Evolutionary conservation across 208 protist genomes (phyloP).

Genomic region (Phytomonas francai): DNA sequence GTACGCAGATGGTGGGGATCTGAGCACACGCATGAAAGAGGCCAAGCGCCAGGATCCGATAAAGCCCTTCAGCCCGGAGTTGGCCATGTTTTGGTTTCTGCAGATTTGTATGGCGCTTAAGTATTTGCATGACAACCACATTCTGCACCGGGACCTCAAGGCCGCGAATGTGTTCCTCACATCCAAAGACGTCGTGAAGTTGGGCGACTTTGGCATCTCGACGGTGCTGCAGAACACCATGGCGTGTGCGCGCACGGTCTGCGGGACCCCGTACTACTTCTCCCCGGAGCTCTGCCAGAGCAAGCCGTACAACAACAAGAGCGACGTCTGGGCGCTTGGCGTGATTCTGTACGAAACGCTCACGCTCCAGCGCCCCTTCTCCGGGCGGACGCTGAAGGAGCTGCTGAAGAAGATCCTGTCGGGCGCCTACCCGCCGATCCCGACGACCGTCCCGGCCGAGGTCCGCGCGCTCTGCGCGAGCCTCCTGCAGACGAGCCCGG

Average conservation of each 20-base stretch:
- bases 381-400: conserved; percentile 82
- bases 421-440: conserved; percentile 84
- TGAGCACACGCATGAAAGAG: conserved; percentile 87
- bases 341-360: conserved; percentile 89
- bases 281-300: conserved; percentile 93
- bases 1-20: conserved; percentile 86
- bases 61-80: conserved; percentile 73
- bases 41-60: conserved; percentile 63
- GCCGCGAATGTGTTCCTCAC: conserved; percentile 89
- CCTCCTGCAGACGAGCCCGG: conserved; percentile 76
- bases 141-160: conserved; percentile 89
- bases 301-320: conserved; percentile 92
- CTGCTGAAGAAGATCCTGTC: conserved; percentile 87
- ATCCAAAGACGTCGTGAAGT: conserved; percentile 80
- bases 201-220: conserved; percentile 91
- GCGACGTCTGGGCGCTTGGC: conserved; percentile 90
- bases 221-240: conserved; percentile 90
- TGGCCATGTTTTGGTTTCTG: conserved; percentile 89
- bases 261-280: conserved; percentile 96
- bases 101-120: conserved; percentile 88
- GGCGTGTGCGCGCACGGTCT: conserved; percentile 88
- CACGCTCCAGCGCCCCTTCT: conserved; percentile 87
- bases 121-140: conserved; percentile 90
- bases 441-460: conserved; percentile 56
- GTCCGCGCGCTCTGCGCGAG: conserved; percentile 73